phyloP scores from a whole-genome alignment of 768 basidiomycete species.

The Trametes elegans region DNA sequence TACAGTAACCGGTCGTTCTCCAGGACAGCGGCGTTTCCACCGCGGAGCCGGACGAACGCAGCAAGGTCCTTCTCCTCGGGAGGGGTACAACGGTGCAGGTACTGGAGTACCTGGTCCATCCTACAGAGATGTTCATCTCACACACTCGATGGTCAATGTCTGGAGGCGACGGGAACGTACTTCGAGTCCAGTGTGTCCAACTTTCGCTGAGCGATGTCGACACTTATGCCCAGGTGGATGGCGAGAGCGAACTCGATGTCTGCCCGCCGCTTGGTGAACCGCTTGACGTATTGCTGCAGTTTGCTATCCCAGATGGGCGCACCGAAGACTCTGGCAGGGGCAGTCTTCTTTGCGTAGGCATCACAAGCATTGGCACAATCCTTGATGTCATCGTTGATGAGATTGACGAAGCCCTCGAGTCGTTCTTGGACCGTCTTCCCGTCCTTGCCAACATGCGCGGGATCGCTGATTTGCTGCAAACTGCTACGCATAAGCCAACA shows the following conservation, averaged over 20 bases:
- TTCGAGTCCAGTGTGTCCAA: conserved; percentile 16
- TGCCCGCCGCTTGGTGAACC: conserved; percentile 26
- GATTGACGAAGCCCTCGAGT: conserved; percentile 30
- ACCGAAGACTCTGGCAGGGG: conserved; percentile 29
- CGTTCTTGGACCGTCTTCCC: conserved; percentile 36
- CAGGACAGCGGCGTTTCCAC: background rate
- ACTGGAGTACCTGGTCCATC: background rate
- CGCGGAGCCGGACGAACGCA: background rate
- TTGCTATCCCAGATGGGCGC: conserved; percentile 29
- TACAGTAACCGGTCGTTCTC: background rate
- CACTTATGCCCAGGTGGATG: conserved; percentile 27
- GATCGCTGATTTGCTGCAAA: conserved; percentile 32
- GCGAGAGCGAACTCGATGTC: conserved; percentile 32
- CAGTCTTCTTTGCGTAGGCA: conserved; percentile 31
- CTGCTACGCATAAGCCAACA: conserved; percentile 18
- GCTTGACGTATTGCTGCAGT: conserved; percentile 25
- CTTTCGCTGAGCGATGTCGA: conserved; percentile 23
- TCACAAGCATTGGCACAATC: conserved; percentile 34
- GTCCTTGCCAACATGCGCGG: conserved; percentile 30
- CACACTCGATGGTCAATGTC: conserved; percentile 28
- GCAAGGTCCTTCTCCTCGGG: conserved; percentile 6
- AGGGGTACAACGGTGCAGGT: background rate
- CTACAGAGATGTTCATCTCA: conserved; percentile 7
- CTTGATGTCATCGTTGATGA: conserved; percentile 31
- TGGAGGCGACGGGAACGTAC: background rate